Evolutionary conservation across 768 basidiomycete genomes (phyloP).

Genomic region (Hirschioporus abietinus): DNA sequence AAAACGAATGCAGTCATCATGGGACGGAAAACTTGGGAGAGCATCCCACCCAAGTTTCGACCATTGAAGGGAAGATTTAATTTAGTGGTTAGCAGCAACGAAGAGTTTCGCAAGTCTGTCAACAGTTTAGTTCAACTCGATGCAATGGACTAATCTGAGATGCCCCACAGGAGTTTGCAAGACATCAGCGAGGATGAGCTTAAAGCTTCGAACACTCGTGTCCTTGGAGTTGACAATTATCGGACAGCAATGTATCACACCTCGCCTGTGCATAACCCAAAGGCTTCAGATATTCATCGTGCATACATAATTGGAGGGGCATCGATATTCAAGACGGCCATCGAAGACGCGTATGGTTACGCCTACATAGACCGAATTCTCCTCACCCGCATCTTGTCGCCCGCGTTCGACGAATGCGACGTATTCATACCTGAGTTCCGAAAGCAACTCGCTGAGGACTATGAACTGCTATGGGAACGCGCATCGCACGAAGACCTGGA

Average conservation of each 20-base stretch:
- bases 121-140: neutral
- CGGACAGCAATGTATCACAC: neutral
- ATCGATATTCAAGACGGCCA: constrained; percentile 67
- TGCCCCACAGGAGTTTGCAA: neutral
- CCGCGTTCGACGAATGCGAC: constrained; percentile 79
- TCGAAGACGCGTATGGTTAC: constrained; percentile 34
- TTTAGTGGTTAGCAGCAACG: constrained; percentile 65
- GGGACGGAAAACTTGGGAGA: constrained; percentile 98
- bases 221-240: neutral
- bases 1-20: constrained; percentile 77
- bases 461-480: constrained; percentile 44
- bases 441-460: constrained; percentile 15
- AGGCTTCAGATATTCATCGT: constrained; percentile 35
- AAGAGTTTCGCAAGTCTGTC: constrained; percentile 57
- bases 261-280: neutral
- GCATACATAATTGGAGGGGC: constrained; percentile 92
- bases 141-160: neutral
- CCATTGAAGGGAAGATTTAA: constrained; percentile 77
- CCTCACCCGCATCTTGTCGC: constrained; percentile 75
- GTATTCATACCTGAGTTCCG: constrained; percentile 78
- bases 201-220: neutral
- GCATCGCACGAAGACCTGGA: constrained; percentile 58
- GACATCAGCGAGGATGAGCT: neutral
- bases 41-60: constrained; percentile 79
- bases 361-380: constrained; percentile 70